Percentiles rank a stretch among this genome's conserved stretches.
Conservation (phyloP, 2,329 filamentous ascomycete genomes). For the Cytospora piceae region DNA sequence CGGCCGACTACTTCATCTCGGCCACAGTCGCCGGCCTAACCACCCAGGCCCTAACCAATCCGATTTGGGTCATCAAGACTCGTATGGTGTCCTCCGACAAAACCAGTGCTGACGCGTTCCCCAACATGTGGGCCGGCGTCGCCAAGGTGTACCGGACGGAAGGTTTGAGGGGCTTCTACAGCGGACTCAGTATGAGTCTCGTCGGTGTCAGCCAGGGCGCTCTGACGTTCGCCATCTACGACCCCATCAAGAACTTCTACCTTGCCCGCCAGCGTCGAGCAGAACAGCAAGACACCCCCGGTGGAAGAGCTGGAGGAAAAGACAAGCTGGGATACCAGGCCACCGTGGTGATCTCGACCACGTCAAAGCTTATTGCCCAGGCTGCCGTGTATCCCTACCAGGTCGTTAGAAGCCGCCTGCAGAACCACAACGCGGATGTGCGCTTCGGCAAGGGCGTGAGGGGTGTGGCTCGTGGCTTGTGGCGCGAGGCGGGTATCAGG, state of each 20-base stretch:
- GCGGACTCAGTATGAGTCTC: slow-evolving; percentile 79
- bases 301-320: slow-evolving; percentile 31
- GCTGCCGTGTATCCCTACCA: slow-evolving; percentile 93
- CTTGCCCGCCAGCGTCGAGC: slow-evolving; percentile 47
- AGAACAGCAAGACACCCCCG: slow-evolving; percentile 31
- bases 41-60: slow-evolving; percentile 86
- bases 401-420: slow-evolving; percentile 83
- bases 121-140: slow-evolving; percentile 73
- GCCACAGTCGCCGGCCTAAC: slow-evolving; percentile 72
- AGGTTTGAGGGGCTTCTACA: slow-evolving; percentile 81
- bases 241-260: slow-evolving; percentile 64
- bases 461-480: slow-evolving; percentile 76
- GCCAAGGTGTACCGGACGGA: slow-evolving; percentile 69
- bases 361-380: slow-evolving; percentile 87
- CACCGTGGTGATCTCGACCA: slow-evolving; percentile 77
- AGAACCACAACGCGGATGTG: slow-evolving; percentile 82
- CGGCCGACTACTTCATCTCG: slow-evolving; percentile 78
- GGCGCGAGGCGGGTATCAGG: slow-evolving; percentile 74
- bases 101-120: slow-evolving; percentile 76
- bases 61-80: slow-evolving; percentile 97
- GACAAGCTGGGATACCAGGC: slow-evolving; percentile 69
- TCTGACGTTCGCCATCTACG: slow-evolving; percentile 95
- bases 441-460: slow-evolving; percentile 70
- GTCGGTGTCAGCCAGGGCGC: slow-evolving; percentile 90
- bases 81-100: slow-evolving; percentile 90